phyloP scores from a whole-genome alignment of 108 stramenopile species.

The Skeletonema costatum region DNA sequence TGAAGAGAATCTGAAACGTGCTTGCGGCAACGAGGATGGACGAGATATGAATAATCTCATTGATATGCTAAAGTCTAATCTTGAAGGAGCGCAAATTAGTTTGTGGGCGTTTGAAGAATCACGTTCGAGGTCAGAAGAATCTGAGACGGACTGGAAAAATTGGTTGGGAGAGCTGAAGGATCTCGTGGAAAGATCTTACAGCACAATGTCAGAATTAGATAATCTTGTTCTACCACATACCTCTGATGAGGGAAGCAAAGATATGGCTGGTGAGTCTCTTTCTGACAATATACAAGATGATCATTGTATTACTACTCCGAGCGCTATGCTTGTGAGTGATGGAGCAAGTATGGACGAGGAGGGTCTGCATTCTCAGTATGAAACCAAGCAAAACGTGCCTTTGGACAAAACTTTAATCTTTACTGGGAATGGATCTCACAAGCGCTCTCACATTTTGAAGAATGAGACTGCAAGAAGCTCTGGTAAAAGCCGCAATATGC shows the following conservation, averaged over 20 bases:
- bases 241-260: not conserved
- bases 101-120: conserved; percentile 46
- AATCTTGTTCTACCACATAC: not conserved
- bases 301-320: not conserved
- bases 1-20: not conserved
- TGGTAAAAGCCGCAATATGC: not conserved
- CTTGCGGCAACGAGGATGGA: not conserved
- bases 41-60: not conserved
- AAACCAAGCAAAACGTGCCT: not conserved
- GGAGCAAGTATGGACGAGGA: not conserved
- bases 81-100: conserved; percentile 34
- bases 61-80: conserved; percentile 2
- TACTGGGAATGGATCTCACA: conserved; percentile 33
- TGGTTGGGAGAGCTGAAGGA: conserved; percentile 44
- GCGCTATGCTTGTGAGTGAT: conserved; percentile 10
- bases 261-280: not conserved
- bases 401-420: conserved; percentile 44
- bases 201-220: conserved; percentile 23
- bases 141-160: not conserved
- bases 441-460: not conserved
- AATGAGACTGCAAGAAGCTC: not conserved
- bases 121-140: not conserved
- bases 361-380: not conserved
- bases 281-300: not conserved
- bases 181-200: conserved; percentile 15